Conservation (phyloP, 2,329 filamentous ascomycete species). For the Sclerotinia borealis region DNA sequence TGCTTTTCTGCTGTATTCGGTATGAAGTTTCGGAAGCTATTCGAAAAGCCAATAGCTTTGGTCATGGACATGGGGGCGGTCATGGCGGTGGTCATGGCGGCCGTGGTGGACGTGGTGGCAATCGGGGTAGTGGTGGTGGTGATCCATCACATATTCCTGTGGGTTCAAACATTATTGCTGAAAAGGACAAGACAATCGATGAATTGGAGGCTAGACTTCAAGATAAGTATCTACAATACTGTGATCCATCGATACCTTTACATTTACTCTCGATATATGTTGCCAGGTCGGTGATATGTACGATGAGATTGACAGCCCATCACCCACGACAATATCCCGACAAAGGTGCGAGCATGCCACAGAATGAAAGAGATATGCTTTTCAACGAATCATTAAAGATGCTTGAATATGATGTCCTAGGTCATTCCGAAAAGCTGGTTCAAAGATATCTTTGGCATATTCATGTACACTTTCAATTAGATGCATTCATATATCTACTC, state of each 20-base stretch:
- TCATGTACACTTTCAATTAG: slow-evolving; percentile 33
- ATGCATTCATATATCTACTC: slow-evolving; percentile 34
- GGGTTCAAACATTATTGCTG: slow-evolving; percentile 11
- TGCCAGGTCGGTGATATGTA: slow-evolving; percentile 28
- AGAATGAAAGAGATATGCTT: slow-evolving; percentile 31
- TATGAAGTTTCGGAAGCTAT: slow-evolving; percentile 32
- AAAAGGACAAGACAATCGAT: slow-evolving; percentile 29
- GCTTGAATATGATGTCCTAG: slow-evolving; percentile 32
- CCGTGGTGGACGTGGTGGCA: neutral
- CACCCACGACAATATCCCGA: slow-evolving; percentile 31
- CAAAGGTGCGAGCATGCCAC: slow-evolving; percentile 29
- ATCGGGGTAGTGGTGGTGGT: neutral
- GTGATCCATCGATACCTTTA: slow-evolving; percentile 37
- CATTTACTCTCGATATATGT: slow-evolving; percentile 31
- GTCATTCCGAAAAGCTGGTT: slow-evolving; percentile 27
- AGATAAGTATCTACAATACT: slow-evolving; percentile 37
- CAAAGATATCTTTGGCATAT: slow-evolving; percentile 34
- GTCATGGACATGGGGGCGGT: neutral
- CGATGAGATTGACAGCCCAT: slow-evolving; percentile 32
- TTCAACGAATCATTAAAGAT: slow-evolving; percentile 35
- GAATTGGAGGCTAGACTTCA: slow-evolving; percentile 33
- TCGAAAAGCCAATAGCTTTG: slow-evolving; percentile 14
- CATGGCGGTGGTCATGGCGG: neutral
- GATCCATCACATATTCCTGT: neutral
- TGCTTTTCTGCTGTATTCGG: slow-evolving; percentile 38